phyloP scores from a whole-genome alignment of 805 yeast genomes.

The Starmerella bombi region DNA sequence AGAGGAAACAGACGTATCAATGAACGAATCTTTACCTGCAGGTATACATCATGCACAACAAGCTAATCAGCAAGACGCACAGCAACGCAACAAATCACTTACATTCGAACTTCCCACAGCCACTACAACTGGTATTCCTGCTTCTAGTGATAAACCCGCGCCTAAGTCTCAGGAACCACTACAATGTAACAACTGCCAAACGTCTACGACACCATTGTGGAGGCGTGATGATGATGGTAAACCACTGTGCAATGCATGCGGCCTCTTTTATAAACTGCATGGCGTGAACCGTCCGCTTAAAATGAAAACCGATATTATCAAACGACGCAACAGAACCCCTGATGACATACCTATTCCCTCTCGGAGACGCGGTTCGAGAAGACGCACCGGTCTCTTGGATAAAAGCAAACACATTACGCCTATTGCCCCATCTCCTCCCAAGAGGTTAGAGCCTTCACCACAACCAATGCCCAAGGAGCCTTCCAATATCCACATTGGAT shows the following conservation, averaged over 20 bases:
- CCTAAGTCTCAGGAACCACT: conserved; percentile 7
- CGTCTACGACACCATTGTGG: conserved; percentile 91
- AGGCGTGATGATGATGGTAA: conserved; percentile 84
- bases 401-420: conserved; percentile 3
- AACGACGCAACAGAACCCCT: conserved; percentile 60
- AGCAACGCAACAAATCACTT: no score
- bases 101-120: no score
- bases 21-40: no score
- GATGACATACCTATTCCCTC: conserved; percentile 24
- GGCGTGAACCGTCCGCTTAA: conserved; percentile 92
- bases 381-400: neutral
- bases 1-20: no score
- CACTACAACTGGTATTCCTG: neutral
- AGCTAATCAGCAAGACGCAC: no score
- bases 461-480: neutral
- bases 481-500: no score
- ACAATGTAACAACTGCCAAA: conserved; percentile 75
- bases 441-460: neutral
- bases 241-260: conserved; percentile 93
- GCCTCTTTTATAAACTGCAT: conserved; percentile 77
- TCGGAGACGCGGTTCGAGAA: conserved; percentile 3
- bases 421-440: conserved; percentile 6
- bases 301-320: conserved; percentile 81
- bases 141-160: neutral
- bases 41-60: no score